phyloP scores from a whole-genome alignment of 225 moss, liverwort and hornwort genomes.

The Takakia lepidozioides region DNA sequence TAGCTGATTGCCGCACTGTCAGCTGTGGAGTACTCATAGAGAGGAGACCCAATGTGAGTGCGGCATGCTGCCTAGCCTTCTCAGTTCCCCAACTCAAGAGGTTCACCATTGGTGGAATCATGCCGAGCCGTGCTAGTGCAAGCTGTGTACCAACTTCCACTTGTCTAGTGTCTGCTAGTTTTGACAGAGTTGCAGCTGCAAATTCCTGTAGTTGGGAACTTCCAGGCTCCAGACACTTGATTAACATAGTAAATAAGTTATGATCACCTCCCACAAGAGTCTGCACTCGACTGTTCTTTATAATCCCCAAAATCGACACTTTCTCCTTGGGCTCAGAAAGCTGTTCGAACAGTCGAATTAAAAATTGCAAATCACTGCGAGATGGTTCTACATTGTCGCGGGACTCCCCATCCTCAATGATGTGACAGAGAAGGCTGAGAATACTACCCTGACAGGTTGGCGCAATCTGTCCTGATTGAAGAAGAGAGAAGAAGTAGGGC shows the following conservation, averaged over 20 bases:
- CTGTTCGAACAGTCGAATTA: slow-evolving; percentile 17
- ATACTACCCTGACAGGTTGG: slow-evolving; percentile 19
- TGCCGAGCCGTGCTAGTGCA: slow-evolving; percentile 18
- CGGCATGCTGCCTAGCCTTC: slow-evolving; percentile 20
- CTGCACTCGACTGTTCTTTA: no score
- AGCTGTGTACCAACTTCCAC: slow-evolving; percentile 13
- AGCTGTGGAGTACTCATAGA: slow-evolving; percentile 31
- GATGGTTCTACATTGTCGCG: slow-evolving; percentile 19
- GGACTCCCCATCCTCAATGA: slow-evolving; percentile 31
- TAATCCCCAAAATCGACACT: slow-evolving; percentile 28
- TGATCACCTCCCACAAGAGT: no score
- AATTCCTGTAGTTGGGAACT: slow-evolving; percentile 23
- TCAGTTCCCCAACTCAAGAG: slow-evolving; percentile 16
- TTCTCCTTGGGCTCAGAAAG: slow-evolving; percentile 17
- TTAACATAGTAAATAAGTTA: slow-evolving; percentile 14
- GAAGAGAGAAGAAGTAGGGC: slow-evolving; percentile 19
- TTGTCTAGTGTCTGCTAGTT: slow-evolving; percentile 16
- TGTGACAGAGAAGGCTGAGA: slow-evolving; percentile 27
- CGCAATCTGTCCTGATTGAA: slow-evolving; percentile 11
- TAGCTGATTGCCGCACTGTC: slow-evolving; percentile 11
- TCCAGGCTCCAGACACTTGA: slow-evolving; percentile 21
- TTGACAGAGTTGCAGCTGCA: slow-evolving; percentile 26
- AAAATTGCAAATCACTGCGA: slow-evolving; percentile 14
- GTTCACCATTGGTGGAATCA: slow-evolving; percentile 16
- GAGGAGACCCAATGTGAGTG: slow-evolving; percentile 24